A percentile compares a stretch with the other conserved stretches of the same genome.
Evolutionary conservation across 2,329 filamentous ascomycete genomes (phyloP).

Genomic region (Talaromyces albobiverticillius): DNA sequence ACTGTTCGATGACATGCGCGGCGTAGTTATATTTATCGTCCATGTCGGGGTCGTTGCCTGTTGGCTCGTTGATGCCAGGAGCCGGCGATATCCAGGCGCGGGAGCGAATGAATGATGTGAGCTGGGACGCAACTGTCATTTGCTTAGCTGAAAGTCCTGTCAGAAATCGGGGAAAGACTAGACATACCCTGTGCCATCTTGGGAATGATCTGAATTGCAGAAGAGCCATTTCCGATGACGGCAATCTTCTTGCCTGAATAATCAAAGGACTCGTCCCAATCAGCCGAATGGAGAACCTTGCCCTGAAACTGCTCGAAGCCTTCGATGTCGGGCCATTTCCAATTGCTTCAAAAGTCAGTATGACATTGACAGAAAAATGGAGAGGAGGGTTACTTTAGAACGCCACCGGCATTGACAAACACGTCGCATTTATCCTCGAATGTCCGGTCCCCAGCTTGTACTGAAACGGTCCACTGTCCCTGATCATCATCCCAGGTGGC

Average conservation of each 20-base stretch:
- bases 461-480: neutral
- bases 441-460: neutral
- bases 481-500: neutral
- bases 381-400: neutral
- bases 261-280: neutral
- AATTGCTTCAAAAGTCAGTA: neutral
- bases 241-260: neutral
- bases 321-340: neutral
- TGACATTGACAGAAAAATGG: neutral
- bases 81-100: no score
- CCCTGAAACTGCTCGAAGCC: neutral
- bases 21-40: no score
- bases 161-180: constrained; percentile 13
- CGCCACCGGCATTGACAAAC: neutral
- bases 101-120: no score
- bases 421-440: neutral
- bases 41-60: no score
- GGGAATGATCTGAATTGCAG: neutral
- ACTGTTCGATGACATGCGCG: no score
- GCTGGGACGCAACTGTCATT: no score
- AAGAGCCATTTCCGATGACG: constrained; percentile 5
- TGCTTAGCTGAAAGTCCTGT: no score
- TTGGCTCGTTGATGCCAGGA: no score
- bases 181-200: neutral
- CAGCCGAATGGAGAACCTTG: neutral